phyloP scores from a whole-genome alignment of 495 filamentous ascomycete species.

The Talaromyces wortmannii region DNA sequence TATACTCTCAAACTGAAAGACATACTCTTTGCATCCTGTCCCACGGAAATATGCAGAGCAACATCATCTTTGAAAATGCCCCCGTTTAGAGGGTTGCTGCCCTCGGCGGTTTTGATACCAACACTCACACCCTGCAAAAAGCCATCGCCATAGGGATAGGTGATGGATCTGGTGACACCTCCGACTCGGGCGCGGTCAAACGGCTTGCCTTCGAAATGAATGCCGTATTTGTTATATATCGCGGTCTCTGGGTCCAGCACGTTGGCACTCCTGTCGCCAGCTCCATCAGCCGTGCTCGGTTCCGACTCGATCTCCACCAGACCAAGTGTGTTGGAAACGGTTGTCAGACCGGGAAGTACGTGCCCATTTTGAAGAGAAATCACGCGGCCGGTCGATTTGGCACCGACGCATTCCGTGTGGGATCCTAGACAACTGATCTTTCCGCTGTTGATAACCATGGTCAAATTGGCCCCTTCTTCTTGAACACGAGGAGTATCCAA shows the following conservation, averaged over 20 bases:
- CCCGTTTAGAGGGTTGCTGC: slow-evolving; percentile 28
- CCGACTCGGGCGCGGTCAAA: slow-evolving; percentile 35
- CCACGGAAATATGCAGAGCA: slow-evolving; percentile 34
- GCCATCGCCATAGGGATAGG: slow-evolving; percentile 25
- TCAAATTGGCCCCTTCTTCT: slow-evolving; percentile 12
- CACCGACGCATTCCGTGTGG: slow-evolving; percentile 9
- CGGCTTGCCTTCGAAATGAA: slow-evolving; percentile 36
- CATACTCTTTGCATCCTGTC: slow-evolving; percentile 17
- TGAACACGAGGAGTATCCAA: slow-evolving; percentile 7
- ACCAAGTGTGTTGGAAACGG: slow-evolving; percentile 44
- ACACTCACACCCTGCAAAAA: slow-evolving; percentile 38
- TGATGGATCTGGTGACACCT: slow-evolving; percentile 43
- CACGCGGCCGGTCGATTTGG: slow-evolving; percentile 9
- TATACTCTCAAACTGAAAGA: not conserved
- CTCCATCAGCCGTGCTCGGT: slow-evolving; percentile 35
- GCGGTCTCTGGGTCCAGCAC: slow-evolving; percentile 21
- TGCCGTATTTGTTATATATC: slow-evolving; percentile 40
- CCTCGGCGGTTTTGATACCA: slow-evolving; percentile 33
- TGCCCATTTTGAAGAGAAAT: slow-evolving; percentile 48
- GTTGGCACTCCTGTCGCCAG: slow-evolving; percentile 4
- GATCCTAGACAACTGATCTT: slow-evolving; percentile 41
- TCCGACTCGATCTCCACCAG: slow-evolving; percentile 52
- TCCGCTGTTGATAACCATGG: slow-evolving; percentile 36
- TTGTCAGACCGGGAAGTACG: slow-evolving; percentile 47
- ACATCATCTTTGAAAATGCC: slow-evolving; percentile 33